These are phyloP conservation scores for Tagetes erecta DNA, from an alignment of 129 eudicot genomes.

Conservation along the genomic window DNA sequence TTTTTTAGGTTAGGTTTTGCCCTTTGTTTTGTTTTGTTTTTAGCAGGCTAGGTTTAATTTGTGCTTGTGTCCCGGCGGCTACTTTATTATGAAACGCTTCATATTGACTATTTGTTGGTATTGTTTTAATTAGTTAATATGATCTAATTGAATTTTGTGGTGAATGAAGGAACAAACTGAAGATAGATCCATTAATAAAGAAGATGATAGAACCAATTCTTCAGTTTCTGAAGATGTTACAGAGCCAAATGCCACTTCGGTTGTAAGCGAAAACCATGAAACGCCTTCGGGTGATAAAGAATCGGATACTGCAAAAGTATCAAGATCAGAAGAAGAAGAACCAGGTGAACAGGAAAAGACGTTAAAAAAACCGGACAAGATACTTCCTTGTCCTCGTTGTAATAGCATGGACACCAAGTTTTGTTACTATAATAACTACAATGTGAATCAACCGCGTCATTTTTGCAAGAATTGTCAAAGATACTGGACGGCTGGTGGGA, in stretches of 20 bases:
- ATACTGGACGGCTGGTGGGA: slow-evolving; percentile 96
- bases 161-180: slow-evolving; percentile 38
- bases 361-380: slow-evolving; percentile 76
- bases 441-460: slow-evolving; percentile 83
- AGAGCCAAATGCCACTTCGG: slow-evolving; percentile 36
- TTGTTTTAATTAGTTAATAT: too few relatives aligned
- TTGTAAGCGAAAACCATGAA: slow-evolving; percentile 31
- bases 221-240: slow-evolving; percentile 45
- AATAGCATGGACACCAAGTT: slow-evolving; percentile 91
- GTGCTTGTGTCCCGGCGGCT: not conserved
- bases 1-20: too few relatives aligned
- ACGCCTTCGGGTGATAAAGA: slow-evolving; percentile 42
- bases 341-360: slow-evolving; percentile 67
- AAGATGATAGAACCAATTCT: slow-evolving; percentile 40
- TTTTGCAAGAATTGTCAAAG: slow-evolving; percentile 94
- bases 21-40: too few relatives aligned
- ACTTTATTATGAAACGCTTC: not conserved
- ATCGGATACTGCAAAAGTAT: slow-evolving; percentile 35
- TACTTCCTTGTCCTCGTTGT: slow-evolving; percentile 87
- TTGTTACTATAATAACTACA: slow-evolving; percentile 88
- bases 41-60: too few relatives aligned
- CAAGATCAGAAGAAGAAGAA: slow-evolving; percentile 65
- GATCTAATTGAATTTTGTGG: slow-evolving; percentile 21
- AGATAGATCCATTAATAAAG: slow-evolving; percentile 36
- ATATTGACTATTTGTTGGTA: too few relatives aligned